These are phyloP conservation scores for Aspergillus olivimuriae DNA, from an alignment of 495 filamentous ascomycete genomes.

Conservation along the genomic window DNA sequence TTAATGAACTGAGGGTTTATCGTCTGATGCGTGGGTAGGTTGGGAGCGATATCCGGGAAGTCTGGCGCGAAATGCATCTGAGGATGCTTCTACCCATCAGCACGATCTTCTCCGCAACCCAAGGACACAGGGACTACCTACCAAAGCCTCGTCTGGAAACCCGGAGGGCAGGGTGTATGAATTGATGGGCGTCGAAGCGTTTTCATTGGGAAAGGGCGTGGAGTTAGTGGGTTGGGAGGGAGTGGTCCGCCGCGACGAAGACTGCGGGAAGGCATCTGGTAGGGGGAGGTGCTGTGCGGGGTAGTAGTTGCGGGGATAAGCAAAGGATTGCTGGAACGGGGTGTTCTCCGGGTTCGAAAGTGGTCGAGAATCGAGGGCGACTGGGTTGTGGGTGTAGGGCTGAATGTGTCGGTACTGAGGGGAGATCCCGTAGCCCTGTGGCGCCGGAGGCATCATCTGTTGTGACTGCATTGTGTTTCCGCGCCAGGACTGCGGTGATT, in stretches of 20 bases:
- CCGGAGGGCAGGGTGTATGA: slow-evolving; percentile 22
- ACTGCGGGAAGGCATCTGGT: slow-evolving; percentile 24
- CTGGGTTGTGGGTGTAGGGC: slow-evolving; percentile 29
- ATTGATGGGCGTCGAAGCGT: slow-evolving; percentile 17
- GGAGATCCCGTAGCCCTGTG: slow-evolving; percentile 20
- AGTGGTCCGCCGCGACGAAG: slow-evolving; percentile 15
- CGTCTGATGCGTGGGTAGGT: slow-evolving; percentile 24
- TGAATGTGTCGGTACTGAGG: slow-evolving; percentile 29
- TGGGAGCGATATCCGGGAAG: slow-evolving; percentile 22
- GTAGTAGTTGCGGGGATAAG: slow-evolving; percentile 29
- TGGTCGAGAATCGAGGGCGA: slow-evolving; percentile 29
- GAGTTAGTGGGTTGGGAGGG: slow-evolving; percentile 19
- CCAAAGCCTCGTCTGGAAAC: slow-evolving; percentile 21
- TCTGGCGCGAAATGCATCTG: slow-evolving; percentile 30
- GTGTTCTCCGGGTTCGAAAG: slow-evolving; percentile 27
- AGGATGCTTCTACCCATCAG: slow-evolving; percentile 12
- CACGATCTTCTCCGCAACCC: not conserved
- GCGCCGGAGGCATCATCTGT: slow-evolving; percentile 12
- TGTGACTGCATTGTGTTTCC: slow-evolving; percentile 26
- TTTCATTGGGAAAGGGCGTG: slow-evolving; percentile 10
- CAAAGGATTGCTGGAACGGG: slow-evolving; percentile 24
- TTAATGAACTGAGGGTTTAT: slow-evolving; percentile 39
- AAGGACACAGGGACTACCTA: slow-evolving; percentile 7
- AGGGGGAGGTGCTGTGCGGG: slow-evolving; percentile 25
- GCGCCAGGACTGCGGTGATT: slow-evolving; percentile 33